Evolutionary conservation across 495 filamentous ascomycete species (phyloP).

Genomic region (Aspergillus bertholletiae): DNA sequence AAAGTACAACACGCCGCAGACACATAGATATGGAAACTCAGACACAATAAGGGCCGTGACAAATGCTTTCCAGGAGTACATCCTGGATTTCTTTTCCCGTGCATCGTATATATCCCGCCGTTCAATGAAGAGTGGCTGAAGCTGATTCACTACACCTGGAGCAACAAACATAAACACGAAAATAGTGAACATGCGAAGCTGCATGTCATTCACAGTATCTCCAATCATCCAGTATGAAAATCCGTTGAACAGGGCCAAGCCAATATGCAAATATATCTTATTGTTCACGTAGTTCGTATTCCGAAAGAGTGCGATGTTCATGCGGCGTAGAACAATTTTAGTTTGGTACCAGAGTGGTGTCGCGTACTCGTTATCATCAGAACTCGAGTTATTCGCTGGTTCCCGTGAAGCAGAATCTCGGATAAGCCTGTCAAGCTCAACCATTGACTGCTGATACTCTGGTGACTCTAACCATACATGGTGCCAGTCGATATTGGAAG

Average conservation of each 20-base stretch:
- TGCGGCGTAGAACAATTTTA: constrained; percentile 52
- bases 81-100: constrained; percentile 51
- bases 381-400: constrained; percentile 19
- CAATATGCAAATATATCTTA: constrained; percentile 47
- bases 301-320: constrained; percentile 58
- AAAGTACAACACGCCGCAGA: constrained; percentile 51
- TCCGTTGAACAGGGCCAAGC: constrained; percentile 39
- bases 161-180: constrained; percentile 54
- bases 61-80: constrained; percentile 55
- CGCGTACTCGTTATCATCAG: constrained; percentile 53
- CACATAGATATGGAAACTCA: constrained; percentile 51
- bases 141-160: constrained; percentile 47
- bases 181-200: constrained; percentile 41
- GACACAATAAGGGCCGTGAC: constrained; percentile 48
- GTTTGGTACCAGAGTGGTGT: constrained; percentile 55
- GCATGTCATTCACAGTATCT: constrained; percentile 24
- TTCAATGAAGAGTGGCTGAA: constrained; percentile 53
- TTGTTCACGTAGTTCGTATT: constrained; percentile 63
- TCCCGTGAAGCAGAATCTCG: constrained; percentile 30
- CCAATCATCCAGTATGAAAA: constrained; percentile 44
- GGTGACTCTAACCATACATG: constrained; percentile 60
- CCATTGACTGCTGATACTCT: constrained; percentile 36
- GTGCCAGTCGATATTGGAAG: constrained; percentile 54
- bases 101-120: constrained; percentile 51
- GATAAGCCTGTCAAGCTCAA: constrained; percentile 57